Conservation (phyloP, 345 rosid species). For the Erysimum cheiranthoides region DNA sequence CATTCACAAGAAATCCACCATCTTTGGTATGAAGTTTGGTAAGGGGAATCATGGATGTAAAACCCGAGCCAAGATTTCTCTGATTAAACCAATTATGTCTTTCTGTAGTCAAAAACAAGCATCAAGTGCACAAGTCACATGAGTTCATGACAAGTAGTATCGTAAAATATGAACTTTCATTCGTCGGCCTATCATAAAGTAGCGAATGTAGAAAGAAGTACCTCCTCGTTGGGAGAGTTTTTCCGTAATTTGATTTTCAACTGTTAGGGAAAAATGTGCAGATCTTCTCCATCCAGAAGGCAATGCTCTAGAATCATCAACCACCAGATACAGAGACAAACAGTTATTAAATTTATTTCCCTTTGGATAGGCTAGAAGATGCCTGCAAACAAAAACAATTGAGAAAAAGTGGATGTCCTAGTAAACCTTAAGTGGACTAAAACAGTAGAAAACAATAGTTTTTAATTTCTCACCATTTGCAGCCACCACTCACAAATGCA, state of each 20-base stretch:
- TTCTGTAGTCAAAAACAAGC: background rate
- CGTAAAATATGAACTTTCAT: too few species aligned
- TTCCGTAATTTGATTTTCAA: background rate
- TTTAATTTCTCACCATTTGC: constrained; percentile 15
- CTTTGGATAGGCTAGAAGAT: constrained; percentile 67
- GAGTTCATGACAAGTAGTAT: background rate
- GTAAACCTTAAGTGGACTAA: background rate
- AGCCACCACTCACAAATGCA: background rate
- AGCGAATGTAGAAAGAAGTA: background rate
- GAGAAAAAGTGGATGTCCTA: background rate
- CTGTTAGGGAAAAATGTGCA: background rate
- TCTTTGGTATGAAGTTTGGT: constrained; percentile 7
- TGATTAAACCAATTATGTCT: constrained; percentile 25
- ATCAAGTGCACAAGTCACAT: constrained; percentile 1
- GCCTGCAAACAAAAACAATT: constrained; percentile 49
- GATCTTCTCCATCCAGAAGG: background rate
- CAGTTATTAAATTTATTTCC: constrained; percentile 48
- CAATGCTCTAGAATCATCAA: background rate
- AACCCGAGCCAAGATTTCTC: background rate
- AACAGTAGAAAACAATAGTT: background rate
- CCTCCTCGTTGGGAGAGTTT: background rate
- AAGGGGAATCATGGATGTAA: background rate
- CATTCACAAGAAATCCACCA: constrained; percentile 53
- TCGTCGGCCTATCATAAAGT: background rate
- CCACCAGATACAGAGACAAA: constrained; percentile 9